Evolutionary conservation across 371 early-diverging fungal species (phyloP).

Genomic region (Cokeromyces recurvatus): DNA sequence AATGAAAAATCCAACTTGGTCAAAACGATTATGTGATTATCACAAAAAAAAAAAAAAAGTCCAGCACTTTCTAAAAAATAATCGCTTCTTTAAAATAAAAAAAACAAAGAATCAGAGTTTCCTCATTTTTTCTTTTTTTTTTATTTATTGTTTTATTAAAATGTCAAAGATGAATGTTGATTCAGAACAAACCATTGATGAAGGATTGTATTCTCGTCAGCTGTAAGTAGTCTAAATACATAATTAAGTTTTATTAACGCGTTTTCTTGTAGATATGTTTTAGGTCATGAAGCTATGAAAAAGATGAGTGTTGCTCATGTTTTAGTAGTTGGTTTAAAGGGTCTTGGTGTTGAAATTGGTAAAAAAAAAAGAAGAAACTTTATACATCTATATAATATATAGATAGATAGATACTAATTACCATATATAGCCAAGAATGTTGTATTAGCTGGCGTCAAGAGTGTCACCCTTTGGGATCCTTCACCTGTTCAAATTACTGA

Average conservation of each 20-base stretch:
- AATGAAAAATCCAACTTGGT: too few relatives aligned
- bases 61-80: too few relatives aligned
- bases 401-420: not conserved
- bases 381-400: too few relatives aligned
- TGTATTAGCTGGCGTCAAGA: constrained; percentile 98
- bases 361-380: constrained; percentile 7
- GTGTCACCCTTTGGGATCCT: constrained; percentile 93
- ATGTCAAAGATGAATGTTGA: constrained; percentile 38
- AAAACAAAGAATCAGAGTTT: too few relatives aligned
- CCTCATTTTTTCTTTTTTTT: not conserved
- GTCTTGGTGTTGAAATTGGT: constrained; percentile 98
- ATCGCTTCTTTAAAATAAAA: too few relatives aligned
- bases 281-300: constrained; percentile 99
- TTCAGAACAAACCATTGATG: constrained; percentile 74
- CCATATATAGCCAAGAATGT: constrained; percentile 94
- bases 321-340: constrained; percentile 94
- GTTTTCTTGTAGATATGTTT: constrained; percentile 77
- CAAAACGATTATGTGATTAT: too few relatives aligned
- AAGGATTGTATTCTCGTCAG: constrained; percentile 96
- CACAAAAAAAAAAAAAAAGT: too few relatives aligned
- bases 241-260: too few relatives aligned
- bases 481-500: constrained; percentile 74
- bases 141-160: not conserved
- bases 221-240: constrained; percentile 61
- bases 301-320: constrained; percentile 98